phyloP scores from a whole-genome alignment of 371 early-diverging fungal genomes.

The Dichotomocladium elegans region DNA sequence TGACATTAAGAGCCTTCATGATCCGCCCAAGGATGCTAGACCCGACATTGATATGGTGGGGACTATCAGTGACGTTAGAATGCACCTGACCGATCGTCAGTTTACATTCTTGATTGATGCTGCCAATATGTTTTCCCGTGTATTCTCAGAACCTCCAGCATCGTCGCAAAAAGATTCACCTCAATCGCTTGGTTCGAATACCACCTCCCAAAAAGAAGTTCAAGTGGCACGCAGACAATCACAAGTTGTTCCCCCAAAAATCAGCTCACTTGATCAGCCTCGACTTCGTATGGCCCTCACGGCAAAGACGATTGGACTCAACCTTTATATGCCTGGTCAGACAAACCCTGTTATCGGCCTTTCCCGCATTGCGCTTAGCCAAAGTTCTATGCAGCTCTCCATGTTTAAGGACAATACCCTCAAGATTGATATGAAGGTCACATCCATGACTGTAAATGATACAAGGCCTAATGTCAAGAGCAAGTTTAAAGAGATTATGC shows the following conservation, averaged over 20 bases:
- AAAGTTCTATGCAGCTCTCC: conserved; percentile 53
- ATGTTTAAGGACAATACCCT: conserved; percentile 59
- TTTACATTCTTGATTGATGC: conserved; percentile 78
- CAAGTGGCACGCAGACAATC: neutral
- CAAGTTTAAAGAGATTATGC: conserved; percentile 83
- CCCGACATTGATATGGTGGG: conserved; percentile 57
- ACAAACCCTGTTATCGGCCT: conserved; percentile 12
- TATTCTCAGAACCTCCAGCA: conserved; percentile 15
- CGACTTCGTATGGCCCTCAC: conserved; percentile 4
- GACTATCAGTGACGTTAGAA: conserved; percentile 66
- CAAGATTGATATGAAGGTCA: conserved; percentile 66
- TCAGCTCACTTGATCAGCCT: neutral
- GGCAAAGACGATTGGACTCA: conserved; percentile 27
- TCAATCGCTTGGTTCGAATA: too few species aligned
- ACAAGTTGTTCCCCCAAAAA: neutral
- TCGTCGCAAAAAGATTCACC: conserved; percentile 1
- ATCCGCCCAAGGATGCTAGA: conserved; percentile 9
- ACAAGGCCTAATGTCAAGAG: conserved; percentile 76
- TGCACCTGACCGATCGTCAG: conserved; percentile 80
- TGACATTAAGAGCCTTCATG: conserved; percentile 44
- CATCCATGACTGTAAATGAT: conserved; percentile 76
- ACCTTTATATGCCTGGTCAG: conserved; percentile 20
- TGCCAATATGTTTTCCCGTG: conserved; percentile 43
- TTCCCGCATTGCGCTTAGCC: conserved; percentile 48
- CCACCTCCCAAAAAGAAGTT: neutral